Evolutionary conservation across 352 stramenopile species (phyloP).

Genomic region (Phytophthora nicotianae): DNA sequence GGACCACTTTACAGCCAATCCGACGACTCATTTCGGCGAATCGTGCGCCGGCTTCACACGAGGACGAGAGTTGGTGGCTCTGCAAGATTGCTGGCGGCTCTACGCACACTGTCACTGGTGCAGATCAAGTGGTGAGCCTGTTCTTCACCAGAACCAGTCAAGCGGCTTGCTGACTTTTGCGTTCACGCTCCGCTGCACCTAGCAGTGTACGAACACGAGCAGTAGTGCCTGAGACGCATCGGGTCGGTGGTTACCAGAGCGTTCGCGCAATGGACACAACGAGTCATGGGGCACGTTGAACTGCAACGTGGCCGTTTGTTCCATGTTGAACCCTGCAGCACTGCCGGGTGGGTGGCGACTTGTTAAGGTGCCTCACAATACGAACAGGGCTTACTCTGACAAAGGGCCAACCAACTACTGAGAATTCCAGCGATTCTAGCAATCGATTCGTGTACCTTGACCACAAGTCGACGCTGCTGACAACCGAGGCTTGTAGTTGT

Average conservation of each 20-base stretch:
- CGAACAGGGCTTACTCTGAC: too few species aligned
- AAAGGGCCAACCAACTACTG: too few species aligned
- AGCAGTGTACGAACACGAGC: slow-evolving; percentile 1
- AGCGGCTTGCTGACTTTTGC: slow-evolving; percentile 7
- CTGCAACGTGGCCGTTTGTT: slow-evolving; percentile 23
- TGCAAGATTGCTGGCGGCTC: slow-evolving; percentile 21
- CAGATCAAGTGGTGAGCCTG: neutral
- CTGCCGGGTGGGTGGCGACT: neutral
- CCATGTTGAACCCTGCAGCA: slow-evolving; percentile 6
- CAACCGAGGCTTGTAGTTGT: too few species aligned
- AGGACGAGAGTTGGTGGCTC: slow-evolving; percentile 34
- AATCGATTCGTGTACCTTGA: too few species aligned
- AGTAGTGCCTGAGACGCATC: slow-evolving; percentile 15
- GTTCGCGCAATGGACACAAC: slow-evolving; percentile 1
- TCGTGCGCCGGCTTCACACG: neutral
- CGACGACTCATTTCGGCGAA: slow-evolving; percentile 20
- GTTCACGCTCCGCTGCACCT: neutral
- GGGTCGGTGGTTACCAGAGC: neutral
- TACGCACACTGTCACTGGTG: slow-evolving; percentile 2
- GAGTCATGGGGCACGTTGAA: slow-evolving; percentile 7
- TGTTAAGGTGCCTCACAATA: neutral
- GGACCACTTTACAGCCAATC: slow-evolving; percentile 21
- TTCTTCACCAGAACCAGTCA: slow-evolving; percentile 24
- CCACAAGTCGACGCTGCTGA: too few species aligned
- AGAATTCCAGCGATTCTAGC: too few species aligned